Conservation (phyloP, 1,284 basidiomycete genomes). For the Cutaneotrichosporon dermatis region DNA sequence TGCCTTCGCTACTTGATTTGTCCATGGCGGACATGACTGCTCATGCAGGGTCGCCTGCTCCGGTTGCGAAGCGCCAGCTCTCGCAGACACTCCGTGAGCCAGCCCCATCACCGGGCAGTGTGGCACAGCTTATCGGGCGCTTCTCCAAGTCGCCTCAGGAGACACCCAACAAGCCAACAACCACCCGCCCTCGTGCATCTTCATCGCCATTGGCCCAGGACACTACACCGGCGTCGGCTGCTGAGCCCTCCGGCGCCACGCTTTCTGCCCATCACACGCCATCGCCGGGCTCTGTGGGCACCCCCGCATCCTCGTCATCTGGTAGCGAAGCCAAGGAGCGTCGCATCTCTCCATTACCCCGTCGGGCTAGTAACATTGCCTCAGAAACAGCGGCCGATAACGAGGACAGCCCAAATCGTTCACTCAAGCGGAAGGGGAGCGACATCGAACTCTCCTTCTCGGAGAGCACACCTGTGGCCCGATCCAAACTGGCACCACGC, state of each 20-base stretch:
- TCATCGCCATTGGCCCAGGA: too few relatives aligned
- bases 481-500: not conserved
- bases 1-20: slow-evolving; percentile 11
- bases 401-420: slow-evolving; percentile 1
- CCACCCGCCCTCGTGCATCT: too few relatives aligned
- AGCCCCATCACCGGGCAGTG: not conserved
- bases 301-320: too few relatives aligned
- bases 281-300: too few relatives aligned
- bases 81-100: too few relatives aligned
- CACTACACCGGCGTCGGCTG: too few relatives aligned
- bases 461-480: not conserved
- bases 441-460: slow-evolving; percentile 2
- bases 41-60: not conserved
- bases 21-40: slow-evolving; percentile 3
- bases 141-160: slow-evolving; percentile 1
- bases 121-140: slow-evolving; percentile 5
- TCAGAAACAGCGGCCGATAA: not conserved
- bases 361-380: not conserved
- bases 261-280: too few relatives aligned
- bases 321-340: not conserved
- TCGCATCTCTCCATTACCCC: slow-evolving; percentile 13
- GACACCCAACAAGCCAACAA: not conserved
- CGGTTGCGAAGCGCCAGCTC: not conserved
- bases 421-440: slow-evolving; percentile 16
- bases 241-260: too few relatives aligned